phyloP scores from a whole-genome alignment of 768 basidiomycete species.

The Termitomyces sp. region DNA sequence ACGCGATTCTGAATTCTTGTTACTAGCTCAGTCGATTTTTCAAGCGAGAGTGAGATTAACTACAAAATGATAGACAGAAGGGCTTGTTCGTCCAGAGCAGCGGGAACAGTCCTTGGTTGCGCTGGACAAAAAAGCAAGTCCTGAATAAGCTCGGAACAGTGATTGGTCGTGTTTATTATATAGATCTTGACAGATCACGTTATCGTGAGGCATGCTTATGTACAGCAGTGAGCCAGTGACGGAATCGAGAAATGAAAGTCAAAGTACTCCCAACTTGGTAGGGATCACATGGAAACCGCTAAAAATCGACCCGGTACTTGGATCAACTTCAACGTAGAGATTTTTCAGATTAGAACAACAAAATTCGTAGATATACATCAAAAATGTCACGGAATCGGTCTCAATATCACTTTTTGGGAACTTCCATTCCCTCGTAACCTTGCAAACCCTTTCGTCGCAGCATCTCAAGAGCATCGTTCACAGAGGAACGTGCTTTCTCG shows the following conservation, averaged over 20 bases:
- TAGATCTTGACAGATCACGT: not conserved
- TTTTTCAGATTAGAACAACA: too few species aligned
- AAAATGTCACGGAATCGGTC: not conserved
- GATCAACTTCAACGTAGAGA: too few species aligned
- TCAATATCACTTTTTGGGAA: slow-evolving; percentile 12
- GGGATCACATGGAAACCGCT: too few species aligned
- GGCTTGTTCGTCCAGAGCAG: slow-evolving; percentile 7
- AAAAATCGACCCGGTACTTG: too few species aligned
- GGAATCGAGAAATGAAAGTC: too few species aligned
- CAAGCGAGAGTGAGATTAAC: not conserved
- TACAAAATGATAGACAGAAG: not conserved
- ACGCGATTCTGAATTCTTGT: not conserved
- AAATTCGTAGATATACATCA: not conserved
- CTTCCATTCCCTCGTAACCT: slow-evolving; percentile 17
- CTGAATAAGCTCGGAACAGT: not conserved
- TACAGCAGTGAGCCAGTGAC: too few species aligned
- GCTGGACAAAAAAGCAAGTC: slow-evolving; percentile 9
- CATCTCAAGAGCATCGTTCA: slow-evolving; percentile 74
- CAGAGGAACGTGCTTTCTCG: slow-evolving; percentile 60
- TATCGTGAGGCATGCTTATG: not conserved
- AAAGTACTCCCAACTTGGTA: too few species aligned
- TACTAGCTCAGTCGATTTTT: not conserved
- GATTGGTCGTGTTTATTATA: slow-evolving; percentile 3
- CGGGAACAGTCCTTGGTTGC: not conserved
- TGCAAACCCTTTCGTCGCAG: slow-evolving; percentile 46